phyloP scores from a whole-genome alignment of 495 filamentous ascomycete species.

The Penicillium cosmopolitanum region DNA sequence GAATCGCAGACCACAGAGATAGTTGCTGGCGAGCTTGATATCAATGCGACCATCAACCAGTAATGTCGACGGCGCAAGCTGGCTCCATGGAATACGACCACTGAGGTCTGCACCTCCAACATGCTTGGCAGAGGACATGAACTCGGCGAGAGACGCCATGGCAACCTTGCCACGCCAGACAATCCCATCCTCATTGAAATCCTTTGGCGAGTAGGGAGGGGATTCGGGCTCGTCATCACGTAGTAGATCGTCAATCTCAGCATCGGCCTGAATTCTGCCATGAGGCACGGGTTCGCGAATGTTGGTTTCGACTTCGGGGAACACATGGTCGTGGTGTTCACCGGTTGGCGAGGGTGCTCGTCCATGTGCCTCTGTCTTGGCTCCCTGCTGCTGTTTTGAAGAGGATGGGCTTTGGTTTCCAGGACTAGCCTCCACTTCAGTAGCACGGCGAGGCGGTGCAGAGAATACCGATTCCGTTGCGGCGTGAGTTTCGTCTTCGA shows the following conservation, averaged over 20 bases:
- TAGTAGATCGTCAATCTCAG: constrained; percentile 88
- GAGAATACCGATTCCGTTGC: constrained; percentile 56
- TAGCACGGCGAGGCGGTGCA: constrained; percentile 41
- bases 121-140: constrained; percentile 76
- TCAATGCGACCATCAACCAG: constrained; percentile 84
- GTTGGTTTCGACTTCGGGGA: constrained; percentile 47
- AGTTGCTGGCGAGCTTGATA: constrained; percentile 78
- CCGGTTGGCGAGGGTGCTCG: constrained; percentile 40
- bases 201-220: constrained; percentile 82
- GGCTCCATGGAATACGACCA: constrained; percentile 63
- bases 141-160: constrained; percentile 77
- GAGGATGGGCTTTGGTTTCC: constrained; percentile 38
- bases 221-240: constrained; percentile 85
- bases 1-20: constrained; percentile 80
- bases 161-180: constrained; percentile 80
- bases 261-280: constrained; percentile 65
- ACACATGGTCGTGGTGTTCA: constrained; percentile 44
- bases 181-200: constrained; percentile 64
- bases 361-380: constrained; percentile 29
- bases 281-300: constrained; percentile 46
- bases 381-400: constrained; percentile 31
- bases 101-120: constrained; percentile 77
- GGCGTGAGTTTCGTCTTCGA: constrained; percentile 66
- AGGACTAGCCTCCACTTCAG: constrained; percentile 44
- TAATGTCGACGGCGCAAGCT: constrained; percentile 69